A percentile compares a stretch with the other conserved stretches of the same genome.
phyloP scores from a whole-genome alignment of 257 asterid species.

The Cruciata laevipes region DNA sequence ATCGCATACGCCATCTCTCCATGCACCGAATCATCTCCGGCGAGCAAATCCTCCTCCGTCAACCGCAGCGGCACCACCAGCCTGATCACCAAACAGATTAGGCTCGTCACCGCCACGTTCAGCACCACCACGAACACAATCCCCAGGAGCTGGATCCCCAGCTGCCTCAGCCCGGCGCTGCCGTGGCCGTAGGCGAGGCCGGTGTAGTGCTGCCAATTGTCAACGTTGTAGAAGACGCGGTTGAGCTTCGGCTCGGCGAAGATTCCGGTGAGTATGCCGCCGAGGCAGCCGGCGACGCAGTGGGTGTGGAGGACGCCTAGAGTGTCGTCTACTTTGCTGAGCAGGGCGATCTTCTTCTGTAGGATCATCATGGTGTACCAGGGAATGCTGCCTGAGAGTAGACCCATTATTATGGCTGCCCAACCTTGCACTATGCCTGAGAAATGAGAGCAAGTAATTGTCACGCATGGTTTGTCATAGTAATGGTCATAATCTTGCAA shows the following conservation, averaged over 20 bases:
- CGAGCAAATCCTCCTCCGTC: constrained; percentile 41
- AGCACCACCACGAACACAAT: constrained; percentile 30
- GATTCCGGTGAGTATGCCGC: constrained; percentile 61
- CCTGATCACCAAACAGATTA: constrained; percentile 48
- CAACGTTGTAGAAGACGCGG: constrained; percentile 32
- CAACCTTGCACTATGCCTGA: constrained; percentile 80
- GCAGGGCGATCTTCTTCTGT: constrained; percentile 49
- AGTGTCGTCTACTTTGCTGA: constrained; percentile 63
- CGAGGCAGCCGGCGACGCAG: constrained; percentile 67
- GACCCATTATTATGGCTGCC: constrained; percentile 81
- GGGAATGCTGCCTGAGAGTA: constrained; percentile 65
- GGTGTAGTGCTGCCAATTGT: constrained; percentile 27
- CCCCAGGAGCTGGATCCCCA: constrained; percentile 54
- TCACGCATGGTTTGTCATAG: too few relatives aligned
- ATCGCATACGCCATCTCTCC: constrained; percentile 78
- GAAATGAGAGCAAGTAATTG: too few relatives aligned
- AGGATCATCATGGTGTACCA: constrained; percentile 85
- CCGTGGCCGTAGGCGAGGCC: constrained; percentile 52
- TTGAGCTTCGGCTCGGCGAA: constrained; percentile 55
- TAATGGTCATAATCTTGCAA: too few relatives aligned
- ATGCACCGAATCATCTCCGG: constrained; percentile 63
- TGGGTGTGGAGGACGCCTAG: constrained; percentile 85
- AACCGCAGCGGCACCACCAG: constrained; percentile 44
- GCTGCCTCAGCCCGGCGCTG: constrained; percentile 45
- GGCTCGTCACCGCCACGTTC: constrained; percentile 43